Percentiles rank a stretch among this genome's conserved stretches.
phyloP scores from a whole-genome alignment of 2,329 filamentous ascomycete species.

The Lizonia empirigonia region DNA sequence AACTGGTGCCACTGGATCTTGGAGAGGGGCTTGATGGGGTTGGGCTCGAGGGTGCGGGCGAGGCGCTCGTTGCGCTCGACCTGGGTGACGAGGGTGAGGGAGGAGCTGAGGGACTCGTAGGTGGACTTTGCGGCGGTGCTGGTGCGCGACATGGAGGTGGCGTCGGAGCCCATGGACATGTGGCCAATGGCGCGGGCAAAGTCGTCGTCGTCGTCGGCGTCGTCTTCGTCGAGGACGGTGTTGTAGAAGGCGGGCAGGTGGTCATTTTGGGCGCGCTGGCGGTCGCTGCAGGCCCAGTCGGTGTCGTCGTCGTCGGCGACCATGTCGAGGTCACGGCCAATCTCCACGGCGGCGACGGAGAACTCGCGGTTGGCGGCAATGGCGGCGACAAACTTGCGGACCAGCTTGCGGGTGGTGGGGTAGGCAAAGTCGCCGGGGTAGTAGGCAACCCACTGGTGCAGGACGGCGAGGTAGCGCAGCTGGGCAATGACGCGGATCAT shows the following conservation, averaged over 20 bases:
- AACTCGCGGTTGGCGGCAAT: constrained; percentile 82
- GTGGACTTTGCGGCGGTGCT: constrained; percentile 36
- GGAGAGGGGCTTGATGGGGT: constrained; percentile 70
- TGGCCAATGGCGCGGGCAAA: constrained; percentile 39
- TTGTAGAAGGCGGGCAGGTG: constrained; percentile 51
- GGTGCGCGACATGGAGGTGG: constrained; percentile 39
- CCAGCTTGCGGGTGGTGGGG: constrained; percentile 70
- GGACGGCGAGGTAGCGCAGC: constrained; percentile 78
- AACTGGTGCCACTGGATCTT: constrained; percentile 90
- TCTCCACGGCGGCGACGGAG: constrained; percentile 82
- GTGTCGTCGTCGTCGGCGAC: constrained; percentile 88
- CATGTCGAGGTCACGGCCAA: constrained; percentile 75
- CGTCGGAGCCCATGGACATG: constrained; percentile 38
- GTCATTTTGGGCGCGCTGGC: constrained; percentile 56
- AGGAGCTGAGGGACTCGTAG: constrained; percentile 39
- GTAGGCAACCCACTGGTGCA: constrained; percentile 85
- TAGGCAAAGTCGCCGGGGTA: constrained; percentile 95
- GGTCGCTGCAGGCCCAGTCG: constrained; percentile 86
- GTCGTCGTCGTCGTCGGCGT: constrained; percentile 45
- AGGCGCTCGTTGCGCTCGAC: constrained; percentile 82
- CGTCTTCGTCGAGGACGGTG: constrained; percentile 49
- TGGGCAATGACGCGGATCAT: constrained; percentile 81
- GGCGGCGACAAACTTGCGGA: constrained; percentile 76
- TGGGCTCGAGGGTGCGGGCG: constrained; percentile 73
- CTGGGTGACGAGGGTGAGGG: constrained; percentile 63